Evolutionary conservation across 2,329 filamentous ascomycete species (phyloP).

Genomic region (Pseudogymnoascus sp.): DNA sequence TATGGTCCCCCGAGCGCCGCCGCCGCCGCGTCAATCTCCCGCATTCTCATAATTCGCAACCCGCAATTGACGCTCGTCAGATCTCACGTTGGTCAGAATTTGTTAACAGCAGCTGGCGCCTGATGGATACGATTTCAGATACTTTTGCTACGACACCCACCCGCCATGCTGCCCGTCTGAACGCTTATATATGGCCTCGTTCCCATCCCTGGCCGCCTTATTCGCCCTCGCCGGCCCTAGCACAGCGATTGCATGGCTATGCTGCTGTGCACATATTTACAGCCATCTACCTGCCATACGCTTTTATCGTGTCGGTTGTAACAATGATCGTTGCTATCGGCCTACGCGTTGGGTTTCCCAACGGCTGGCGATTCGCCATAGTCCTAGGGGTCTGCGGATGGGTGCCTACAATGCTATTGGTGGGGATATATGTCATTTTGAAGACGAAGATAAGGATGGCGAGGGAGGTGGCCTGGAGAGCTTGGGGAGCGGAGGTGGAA

Average conservation of each 20-base stretch:
- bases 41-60: not conserved
- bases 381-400: not conserved
- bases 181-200: not conserved
- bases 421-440: not conserved
- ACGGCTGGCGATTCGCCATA: not conserved
- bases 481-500: not conserved
- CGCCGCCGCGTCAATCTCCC: not conserved
- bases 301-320: not conserved
- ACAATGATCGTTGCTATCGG: slow-evolving; percentile 5
- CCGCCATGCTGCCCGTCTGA: not conserved
- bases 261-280: not conserved
- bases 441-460: not conserved
- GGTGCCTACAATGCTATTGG: not conserved
- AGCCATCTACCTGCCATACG: not conserved
- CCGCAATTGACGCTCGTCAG: not conserved
- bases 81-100: not conserved
- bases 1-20: not conserved
- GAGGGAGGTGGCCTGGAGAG: not conserved
- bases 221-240: not conserved
- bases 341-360: not conserved
- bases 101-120: not conserved
- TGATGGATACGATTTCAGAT: not conserved
- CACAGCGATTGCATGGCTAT: not conserved
- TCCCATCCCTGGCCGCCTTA: not conserved
- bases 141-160: not conserved